These are phyloP conservation scores for Stemphylium vesicarium DNA, from an alignment of 2,329 filamentous ascomycete genomes.

Conservation along the genomic window DNA sequence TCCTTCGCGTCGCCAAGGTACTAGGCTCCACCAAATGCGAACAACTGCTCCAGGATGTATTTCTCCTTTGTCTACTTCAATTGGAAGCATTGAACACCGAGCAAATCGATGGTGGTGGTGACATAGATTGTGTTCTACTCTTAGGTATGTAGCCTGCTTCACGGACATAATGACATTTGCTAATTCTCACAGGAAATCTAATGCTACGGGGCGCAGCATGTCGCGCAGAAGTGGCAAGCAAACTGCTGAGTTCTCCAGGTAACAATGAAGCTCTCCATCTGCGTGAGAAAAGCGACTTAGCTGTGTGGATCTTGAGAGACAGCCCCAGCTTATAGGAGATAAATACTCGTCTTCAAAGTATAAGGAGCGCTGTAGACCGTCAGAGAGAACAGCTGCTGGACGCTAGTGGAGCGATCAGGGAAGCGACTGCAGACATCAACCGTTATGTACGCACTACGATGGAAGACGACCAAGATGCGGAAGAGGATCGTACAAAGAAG, in stretches of 20 bases:
- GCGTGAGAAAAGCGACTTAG: not conserved
- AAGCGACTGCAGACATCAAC: constrained; percentile 4
- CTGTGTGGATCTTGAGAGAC: constrained; percentile 4
- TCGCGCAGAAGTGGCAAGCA: constrained; percentile 5
- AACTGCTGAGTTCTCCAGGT: not conserved
- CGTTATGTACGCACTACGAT: constrained; percentile 8
- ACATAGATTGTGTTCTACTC: constrained; percentile 6
- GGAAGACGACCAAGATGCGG: not conserved
- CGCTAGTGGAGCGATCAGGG: constrained; percentile 2
- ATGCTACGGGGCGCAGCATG: constrained; percentile 3
- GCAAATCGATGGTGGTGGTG: not conserved
- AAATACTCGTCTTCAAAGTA: constrained; percentile 1
- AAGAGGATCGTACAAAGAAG: not conserved
- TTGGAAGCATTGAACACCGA: not conserved
- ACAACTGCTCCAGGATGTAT: constrained; percentile 10
- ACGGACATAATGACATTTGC: not conserved
- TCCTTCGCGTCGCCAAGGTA: constrained; percentile 4
- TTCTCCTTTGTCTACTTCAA: constrained; percentile 3
- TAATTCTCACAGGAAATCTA: constrained; percentile 12
- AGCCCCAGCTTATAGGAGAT: constrained; percentile 14
- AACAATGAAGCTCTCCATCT: not conserved
- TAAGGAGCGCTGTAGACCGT: constrained; percentile 2
- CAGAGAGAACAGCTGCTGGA: constrained; percentile 7
- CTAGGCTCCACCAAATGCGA: constrained; percentile 4
- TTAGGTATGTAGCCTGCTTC: constrained; percentile 6